Evolutionary conservation across 768 basidiomycete genomes (phyloP).

Genomic region (Gautieria morchelliformis): DNA sequence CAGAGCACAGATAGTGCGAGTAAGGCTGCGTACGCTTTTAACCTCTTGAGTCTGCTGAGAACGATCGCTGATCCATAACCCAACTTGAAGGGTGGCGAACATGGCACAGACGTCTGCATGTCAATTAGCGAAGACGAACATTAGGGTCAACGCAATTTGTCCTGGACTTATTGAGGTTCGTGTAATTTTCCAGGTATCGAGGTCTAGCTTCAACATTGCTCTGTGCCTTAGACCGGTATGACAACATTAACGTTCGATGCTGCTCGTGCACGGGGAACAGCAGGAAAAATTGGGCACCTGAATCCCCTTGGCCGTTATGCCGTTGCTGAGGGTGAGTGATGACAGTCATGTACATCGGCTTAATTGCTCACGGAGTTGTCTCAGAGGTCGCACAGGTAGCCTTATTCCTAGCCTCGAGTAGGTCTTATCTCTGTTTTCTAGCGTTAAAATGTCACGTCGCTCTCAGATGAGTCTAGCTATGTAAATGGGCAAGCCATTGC

Average conservation of each 20-base stretch:
- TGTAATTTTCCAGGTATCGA: not conserved
- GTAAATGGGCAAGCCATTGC: slow-evolving; percentile 84
- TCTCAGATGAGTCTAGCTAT: slow-evolving; percentile 80
- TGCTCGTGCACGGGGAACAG: slow-evolving; percentile 68
- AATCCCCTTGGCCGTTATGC: slow-evolving; percentile 79
- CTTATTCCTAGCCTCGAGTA: slow-evolving; percentile 82
- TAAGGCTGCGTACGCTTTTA: slow-evolving; percentile 71
- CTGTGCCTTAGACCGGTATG: slow-evolving; percentile 62
- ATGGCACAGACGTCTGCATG: slow-evolving; percentile 77
- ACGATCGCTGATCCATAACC: not conserved
- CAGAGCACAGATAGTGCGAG: slow-evolving; percentile 67
- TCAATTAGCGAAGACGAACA: slow-evolving; percentile 70
- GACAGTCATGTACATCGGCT: not conserved
- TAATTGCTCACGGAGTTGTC: not conserved
- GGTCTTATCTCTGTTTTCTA: slow-evolving; percentile 12
- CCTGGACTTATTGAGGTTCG: slow-evolving; percentile 75
- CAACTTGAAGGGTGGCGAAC: slow-evolving; percentile 59
- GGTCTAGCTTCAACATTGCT: not conserved
- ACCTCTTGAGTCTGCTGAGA: not conserved
- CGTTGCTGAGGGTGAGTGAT: slow-evolving; percentile 58
- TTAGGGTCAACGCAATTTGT: slow-evolving; percentile 85
- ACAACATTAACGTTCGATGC: slow-evolving; percentile 66
- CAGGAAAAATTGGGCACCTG: slow-evolving; percentile 68
- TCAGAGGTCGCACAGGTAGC: slow-evolving; percentile 81
- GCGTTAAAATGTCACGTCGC: not conserved